These are phyloP conservation scores for Hamamelis virginiana DNA, from an alignment of 164 flowering plant genomes.

Conservation along the genomic window DNA sequence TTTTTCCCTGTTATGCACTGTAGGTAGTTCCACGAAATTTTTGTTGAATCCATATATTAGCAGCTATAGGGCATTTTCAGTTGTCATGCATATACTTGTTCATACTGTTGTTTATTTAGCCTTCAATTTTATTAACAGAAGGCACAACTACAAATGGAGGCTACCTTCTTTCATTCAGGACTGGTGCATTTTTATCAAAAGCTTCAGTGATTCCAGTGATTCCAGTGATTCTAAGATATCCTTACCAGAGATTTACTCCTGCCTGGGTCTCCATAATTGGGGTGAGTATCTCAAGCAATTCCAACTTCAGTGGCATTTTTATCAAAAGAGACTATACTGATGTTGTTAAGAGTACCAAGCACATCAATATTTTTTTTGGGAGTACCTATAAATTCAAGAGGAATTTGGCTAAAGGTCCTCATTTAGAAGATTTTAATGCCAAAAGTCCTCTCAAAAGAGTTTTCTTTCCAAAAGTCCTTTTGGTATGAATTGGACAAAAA, in stretches of 20 bases:
- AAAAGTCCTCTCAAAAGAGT: no score
- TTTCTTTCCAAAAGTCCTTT: no score
- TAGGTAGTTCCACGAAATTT: no score
- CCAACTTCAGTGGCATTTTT: neutral
- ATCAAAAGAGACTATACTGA: no score
- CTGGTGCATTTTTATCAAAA: conserved; percentile 85
- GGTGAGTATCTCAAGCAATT: conserved; percentile 45
- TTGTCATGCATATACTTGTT: neutral
- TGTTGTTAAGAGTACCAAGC: no score
- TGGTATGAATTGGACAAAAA: no score
- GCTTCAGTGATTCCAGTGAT: conserved; percentile 84
- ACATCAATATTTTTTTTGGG: no score
- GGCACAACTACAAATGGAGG: conserved; percentile 98
- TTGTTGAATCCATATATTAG: neutral
- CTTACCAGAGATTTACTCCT: conserved; percentile 86
- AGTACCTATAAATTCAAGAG: no score
- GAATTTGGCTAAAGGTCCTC: no score
- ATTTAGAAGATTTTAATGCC: no score
- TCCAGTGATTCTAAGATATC: conserved; percentile 87
- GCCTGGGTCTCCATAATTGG: conserved; percentile 98
- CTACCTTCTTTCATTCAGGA: conserved; percentile 88
- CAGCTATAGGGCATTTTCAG: neutral
- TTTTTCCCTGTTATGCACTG: no score
- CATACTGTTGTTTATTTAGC: neutral
- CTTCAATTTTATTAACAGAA: conserved; percentile 43